These are phyloP conservation scores for Flagelloscypha sp. DNA, from an alignment of 768 basidiomycete species.

Conservation along the genomic window DNA sequence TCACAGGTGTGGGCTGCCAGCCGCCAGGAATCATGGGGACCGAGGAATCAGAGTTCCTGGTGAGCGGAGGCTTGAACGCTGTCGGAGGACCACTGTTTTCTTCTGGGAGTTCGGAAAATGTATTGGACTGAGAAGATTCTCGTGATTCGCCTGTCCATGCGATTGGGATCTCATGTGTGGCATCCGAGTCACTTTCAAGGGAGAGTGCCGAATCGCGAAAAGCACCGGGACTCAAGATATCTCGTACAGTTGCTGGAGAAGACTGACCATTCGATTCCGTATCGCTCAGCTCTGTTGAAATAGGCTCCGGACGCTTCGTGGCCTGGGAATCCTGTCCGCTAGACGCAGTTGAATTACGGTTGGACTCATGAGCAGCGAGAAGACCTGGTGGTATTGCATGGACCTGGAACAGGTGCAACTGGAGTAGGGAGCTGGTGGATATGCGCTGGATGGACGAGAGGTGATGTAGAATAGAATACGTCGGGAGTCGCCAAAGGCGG, in stretches of 20 bases:
- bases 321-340: too few species aligned
- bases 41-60: constrained; percentile 19
- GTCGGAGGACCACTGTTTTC: constrained; percentile 3
- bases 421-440: too few species aligned
- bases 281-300: too few species aligned
- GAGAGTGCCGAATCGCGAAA: constrained; percentile 67
- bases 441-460: constrained; percentile 16
- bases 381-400: too few species aligned
- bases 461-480: constrained; percentile 25
- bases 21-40: constrained; percentile 41
- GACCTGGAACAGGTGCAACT: too few species aligned
- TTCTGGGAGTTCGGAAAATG: background rate
- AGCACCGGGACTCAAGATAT: constrained; percentile 40
- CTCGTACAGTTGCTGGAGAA: background rate
- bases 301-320: too few species aligned
- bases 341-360: too few species aligned
- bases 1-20: constrained; percentile 48
- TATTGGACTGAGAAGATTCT: constrained; percentile 1
- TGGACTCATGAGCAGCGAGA: too few species aligned
- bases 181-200: constrained; percentile 32
- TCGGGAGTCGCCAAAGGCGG: constrained; percentile 19
- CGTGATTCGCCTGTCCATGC: constrained; percentile 45
- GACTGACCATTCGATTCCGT: constrained; percentile 2
- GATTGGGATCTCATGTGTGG: constrained; percentile 45
- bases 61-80: constrained; percentile 10